Conservation (phyloP, 768 basidiomycete genomes). For the Lactarius tabidus region DNA sequence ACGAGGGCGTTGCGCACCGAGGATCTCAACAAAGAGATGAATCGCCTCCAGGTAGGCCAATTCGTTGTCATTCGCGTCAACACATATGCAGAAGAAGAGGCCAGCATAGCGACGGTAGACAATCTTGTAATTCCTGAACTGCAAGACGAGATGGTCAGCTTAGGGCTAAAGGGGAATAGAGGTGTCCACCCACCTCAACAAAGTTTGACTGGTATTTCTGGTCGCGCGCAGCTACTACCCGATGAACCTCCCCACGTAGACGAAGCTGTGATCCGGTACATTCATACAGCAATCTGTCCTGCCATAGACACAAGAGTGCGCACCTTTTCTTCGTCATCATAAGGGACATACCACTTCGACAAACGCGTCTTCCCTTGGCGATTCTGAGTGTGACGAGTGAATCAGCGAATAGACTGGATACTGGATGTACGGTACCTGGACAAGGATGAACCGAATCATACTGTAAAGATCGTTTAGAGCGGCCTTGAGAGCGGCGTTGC, state of each 20-base stretch:
- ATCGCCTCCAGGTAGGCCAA: constrained; percentile 96
- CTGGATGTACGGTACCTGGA: constrained; percentile 57
- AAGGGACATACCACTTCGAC: constrained; percentile 99
- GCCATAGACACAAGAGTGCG: constrained; percentile 9
- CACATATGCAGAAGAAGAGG: constrained; percentile 96
- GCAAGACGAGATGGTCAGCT: constrained; percentile 15
- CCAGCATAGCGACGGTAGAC: constrained; percentile 97
- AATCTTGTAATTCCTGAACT: constrained; percentile 98
- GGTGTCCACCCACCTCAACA: constrained; percentile 69
- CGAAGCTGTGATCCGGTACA: constrained; percentile 57
- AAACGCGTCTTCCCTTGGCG: constrained; percentile 96
- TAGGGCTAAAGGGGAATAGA: constrained; percentile 2
- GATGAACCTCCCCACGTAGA: constrained; percentile 92
- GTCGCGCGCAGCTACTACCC: constrained; percentile 92
- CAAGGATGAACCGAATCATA: constrained; percentile 98
- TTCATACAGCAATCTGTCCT: neutral
- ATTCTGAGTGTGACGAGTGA: constrained; percentile 51
- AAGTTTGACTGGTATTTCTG: constrained; percentile 99
- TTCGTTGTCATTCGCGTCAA: constrained; percentile 98
- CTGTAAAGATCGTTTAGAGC: constrained; percentile 1
- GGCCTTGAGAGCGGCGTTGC: too few species aligned
- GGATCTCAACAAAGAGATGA: constrained; percentile 95
- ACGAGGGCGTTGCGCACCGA: constrained; percentile 54
- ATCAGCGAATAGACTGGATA: neutral
- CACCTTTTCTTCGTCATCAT: constrained; percentile 99